Percentiles rank a stretch among this genome's conserved stretches.
Evolutionary conservation across 2,329 filamentous ascomycete genomes (phyloP).

Genomic region (Venturia oleaginea): DNA sequence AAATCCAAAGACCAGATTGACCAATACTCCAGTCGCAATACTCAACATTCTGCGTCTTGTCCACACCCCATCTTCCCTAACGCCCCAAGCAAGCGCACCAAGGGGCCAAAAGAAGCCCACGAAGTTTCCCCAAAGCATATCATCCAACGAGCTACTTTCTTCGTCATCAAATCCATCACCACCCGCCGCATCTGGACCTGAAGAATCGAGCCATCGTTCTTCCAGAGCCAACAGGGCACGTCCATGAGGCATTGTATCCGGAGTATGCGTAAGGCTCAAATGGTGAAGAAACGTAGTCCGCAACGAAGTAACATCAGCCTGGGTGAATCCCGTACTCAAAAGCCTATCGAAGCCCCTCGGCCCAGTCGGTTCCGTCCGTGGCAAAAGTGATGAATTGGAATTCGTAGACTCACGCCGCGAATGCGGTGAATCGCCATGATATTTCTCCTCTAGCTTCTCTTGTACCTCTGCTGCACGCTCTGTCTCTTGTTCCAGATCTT

Average conservation of each 20-base stretch:
- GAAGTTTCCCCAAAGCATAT: constrained; percentile 78
- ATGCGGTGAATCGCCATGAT: background rate
- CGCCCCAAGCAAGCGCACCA: constrained; percentile 74
- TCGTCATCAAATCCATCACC: constrained; percentile 30
- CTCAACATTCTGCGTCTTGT: constrained; percentile 76
- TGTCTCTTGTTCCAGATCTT: constrained; percentile 63
- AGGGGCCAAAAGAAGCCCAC: constrained; percentile 95
- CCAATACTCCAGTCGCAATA: constrained; percentile 71
- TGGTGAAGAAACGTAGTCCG: constrained; percentile 83
- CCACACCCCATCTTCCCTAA: constrained; percentile 78
- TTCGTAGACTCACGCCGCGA: background rate
- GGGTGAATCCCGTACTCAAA: constrained; percentile 69
- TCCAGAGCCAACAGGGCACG: constrained; percentile 69
- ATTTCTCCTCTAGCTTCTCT: constrained; percentile 23
- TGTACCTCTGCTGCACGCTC: constrained; percentile 32
- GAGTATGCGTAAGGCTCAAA: constrained; percentile 71
- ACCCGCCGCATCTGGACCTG: constrained; percentile 36
- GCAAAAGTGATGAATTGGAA: constrained; percentile 20
- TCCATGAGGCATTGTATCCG: constrained; percentile 79
- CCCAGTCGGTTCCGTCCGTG: constrained; percentile 22
- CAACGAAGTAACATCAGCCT: constrained; percentile 73
- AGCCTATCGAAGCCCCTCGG: constrained; percentile 85
- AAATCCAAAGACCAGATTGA: constrained; percentile 70
- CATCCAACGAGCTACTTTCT: constrained; percentile 60
- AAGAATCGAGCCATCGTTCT: constrained; percentile 77